Percentiles rank a stretch among this genome's conserved stretches.
These are phyloP conservation scores for Parachaetomium inaequale DNA, from an alignment of 495 filamentous ascomycete genomes.

Conservation along the genomic window DNA sequence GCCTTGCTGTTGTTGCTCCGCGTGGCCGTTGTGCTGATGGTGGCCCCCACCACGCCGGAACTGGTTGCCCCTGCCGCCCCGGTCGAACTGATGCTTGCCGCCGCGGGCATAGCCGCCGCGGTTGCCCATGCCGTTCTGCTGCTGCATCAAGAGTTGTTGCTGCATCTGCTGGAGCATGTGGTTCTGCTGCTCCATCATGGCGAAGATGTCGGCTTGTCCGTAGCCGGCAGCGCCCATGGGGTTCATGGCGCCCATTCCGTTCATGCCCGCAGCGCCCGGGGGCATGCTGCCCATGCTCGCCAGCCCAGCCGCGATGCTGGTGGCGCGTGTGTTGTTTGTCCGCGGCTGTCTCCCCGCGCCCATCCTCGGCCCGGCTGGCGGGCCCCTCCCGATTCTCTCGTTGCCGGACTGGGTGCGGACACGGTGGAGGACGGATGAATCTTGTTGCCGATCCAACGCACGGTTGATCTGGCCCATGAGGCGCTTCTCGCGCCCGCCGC, in stretches of 20 bases:
- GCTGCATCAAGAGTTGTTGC: constrained; percentile 64
- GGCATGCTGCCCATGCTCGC: constrained; percentile 41
- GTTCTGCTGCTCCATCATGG: constrained; percentile 86
- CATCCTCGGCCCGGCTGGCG: constrained; percentile 67
- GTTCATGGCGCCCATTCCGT: constrained; percentile 32
- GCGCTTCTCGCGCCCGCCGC: constrained; percentile 60
- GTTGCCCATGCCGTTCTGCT: constrained; percentile 40
- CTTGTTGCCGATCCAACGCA: constrained; percentile 73
- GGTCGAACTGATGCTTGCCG: constrained; percentile 74
- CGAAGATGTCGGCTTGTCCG: constrained; percentile 71
- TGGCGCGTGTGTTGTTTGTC: constrained; percentile 42
- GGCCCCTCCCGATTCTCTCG: constrained; percentile 69
- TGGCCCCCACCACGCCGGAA: constrained; percentile 38
- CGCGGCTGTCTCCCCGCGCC: constrained; percentile 53
- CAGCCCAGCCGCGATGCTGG: constrained; percentile 44
- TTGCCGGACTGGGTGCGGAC: constrained; percentile 67
- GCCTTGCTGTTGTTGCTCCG: constrained; percentile 20
- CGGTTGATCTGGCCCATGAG: constrained; percentile 86
- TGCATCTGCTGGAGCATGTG: constrained; percentile 70
- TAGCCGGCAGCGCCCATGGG: constrained; percentile 32
- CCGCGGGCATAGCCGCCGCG: constrained; percentile 41
- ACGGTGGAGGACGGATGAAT: constrained; percentile 75
- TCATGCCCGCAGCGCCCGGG: constrained; percentile 28
- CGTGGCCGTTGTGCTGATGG: constrained; percentile 33
- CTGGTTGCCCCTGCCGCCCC: constrained; percentile 44